These are phyloP conservation scores for Tetrapyrgos nigripes DNA, from an alignment of 1,284 basidiomycete species.

Conservation along the genomic window DNA sequence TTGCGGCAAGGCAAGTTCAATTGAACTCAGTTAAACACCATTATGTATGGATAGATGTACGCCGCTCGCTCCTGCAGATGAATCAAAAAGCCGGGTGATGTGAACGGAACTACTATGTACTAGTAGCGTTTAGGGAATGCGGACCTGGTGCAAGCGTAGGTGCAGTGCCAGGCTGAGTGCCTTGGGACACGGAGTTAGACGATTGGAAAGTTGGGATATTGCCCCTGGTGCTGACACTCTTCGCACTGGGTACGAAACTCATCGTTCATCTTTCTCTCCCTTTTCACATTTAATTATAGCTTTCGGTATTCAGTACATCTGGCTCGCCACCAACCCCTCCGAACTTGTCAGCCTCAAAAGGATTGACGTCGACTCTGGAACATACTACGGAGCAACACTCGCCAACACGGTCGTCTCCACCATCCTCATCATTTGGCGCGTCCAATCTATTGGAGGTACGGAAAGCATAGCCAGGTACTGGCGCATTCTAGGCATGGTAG, in stretches of 20 bases:
- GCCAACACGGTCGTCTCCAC: slow-evolving; percentile 4
- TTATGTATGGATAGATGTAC: too few relatives aligned
- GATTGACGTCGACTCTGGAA: background rate
- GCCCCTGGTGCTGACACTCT: background rate
- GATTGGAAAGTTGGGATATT: background rate
- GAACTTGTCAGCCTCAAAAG: background rate
- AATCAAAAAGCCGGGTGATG: too few relatives aligned
- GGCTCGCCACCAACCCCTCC: background rate
- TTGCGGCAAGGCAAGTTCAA: too few relatives aligned
- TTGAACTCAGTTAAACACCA: too few relatives aligned
- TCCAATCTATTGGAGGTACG: background rate
- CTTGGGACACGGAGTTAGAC: too few relatives aligned
- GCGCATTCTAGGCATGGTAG: background rate
- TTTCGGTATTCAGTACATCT: slow-evolving; percentile 1
- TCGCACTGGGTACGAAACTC: background rate
- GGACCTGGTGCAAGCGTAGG: too few relatives aligned
- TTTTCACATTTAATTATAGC: background rate
- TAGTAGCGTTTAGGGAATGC: too few relatives aligned
- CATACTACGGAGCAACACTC: slow-evolving; percentile 1
- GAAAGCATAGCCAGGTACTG: background rate
- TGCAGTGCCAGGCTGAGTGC: too few relatives aligned
- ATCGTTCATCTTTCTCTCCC: background rate
- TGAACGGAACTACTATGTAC: too few relatives aligned
- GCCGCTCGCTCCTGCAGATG: too few relatives aligned
- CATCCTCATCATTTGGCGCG: slow-evolving; percentile 1